Evolutionary conservation across 108 stramenopile species (phyloP).

Genomic region (Nannochloropsis gaditana): DNA sequence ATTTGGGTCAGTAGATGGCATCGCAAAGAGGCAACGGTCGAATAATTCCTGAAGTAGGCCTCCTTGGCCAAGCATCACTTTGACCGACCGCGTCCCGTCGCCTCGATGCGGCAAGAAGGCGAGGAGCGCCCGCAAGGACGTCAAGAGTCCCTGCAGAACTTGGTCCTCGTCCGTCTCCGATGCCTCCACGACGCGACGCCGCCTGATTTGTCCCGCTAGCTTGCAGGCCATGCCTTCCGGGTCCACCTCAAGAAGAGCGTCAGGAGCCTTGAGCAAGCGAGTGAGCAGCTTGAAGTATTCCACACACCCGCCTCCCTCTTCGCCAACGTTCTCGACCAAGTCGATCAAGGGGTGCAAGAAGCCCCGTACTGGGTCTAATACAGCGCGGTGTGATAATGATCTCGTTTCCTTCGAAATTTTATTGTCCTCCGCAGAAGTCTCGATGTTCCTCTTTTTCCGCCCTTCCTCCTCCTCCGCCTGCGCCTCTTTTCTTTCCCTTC

Average conservation of each 20-base stretch:
- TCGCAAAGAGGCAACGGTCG: slow-evolving; percentile 36
- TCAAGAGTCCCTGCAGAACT: not conserved
- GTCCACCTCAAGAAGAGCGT: not conserved
- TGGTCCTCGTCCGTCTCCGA: slow-evolving; percentile 5
- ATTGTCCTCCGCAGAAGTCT: not conserved
- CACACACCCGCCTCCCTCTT: not conserved
- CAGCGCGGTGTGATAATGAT: not conserved
- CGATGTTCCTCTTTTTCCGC: not conserved
- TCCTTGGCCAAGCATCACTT: not conserved
- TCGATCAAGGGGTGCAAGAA: not conserved
- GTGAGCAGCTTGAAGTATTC: not conserved
- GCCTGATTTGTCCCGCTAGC: not conserved
- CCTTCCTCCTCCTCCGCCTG: not conserved
- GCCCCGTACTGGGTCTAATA: not conserved
- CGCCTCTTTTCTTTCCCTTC: not conserved
- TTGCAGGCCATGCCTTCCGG: not conserved
- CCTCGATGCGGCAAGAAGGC: not conserved
- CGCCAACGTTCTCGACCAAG: not conserved
- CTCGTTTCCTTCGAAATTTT: not conserved
- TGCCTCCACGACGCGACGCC: not conserved
- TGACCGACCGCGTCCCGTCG: not conserved
- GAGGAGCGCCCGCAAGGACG: not conserved
- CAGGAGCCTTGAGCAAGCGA: not conserved
- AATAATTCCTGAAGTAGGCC: slow-evolving; percentile 40
- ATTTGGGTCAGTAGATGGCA: slow-evolving; percentile 20